phyloP scores from a whole-genome alignment of 1,284 basidiomycete species.

The Violaceomyces palustris region DNA sequence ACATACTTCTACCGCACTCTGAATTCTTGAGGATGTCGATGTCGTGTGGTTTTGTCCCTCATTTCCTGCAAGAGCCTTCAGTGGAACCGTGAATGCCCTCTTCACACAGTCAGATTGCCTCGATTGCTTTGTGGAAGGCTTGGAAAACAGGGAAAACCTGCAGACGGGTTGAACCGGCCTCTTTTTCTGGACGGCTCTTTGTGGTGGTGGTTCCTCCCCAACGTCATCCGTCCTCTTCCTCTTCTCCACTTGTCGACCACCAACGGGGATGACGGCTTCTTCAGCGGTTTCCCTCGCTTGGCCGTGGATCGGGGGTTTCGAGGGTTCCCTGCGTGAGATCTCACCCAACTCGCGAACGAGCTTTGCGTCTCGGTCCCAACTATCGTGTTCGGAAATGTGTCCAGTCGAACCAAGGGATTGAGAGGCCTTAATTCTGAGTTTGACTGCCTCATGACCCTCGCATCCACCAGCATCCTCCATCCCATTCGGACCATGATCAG shows the following conservation, averaged over 20 bases:
- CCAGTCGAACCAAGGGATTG: too few species aligned
- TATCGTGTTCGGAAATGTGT: too few species aligned
- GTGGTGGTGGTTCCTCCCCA: neutral
- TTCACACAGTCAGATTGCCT: neutral
- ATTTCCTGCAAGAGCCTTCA: neutral
- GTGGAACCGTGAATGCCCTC: neutral
- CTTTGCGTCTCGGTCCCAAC: too few species aligned
- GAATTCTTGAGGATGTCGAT: neutral
- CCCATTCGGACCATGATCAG: too few species aligned
- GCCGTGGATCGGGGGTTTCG: neutral
- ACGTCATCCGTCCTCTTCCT: neutral
- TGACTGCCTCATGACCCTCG: too few species aligned
- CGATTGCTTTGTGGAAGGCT: neutral
- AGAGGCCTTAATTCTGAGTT: too few species aligned
- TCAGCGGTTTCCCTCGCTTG: neutral
- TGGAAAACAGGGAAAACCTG: neutral
- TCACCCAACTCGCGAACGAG: too few species aligned
- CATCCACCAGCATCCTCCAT: too few species aligned
- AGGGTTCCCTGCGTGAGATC: slow-evolving; percentile 3
- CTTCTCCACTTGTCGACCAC: neutral
- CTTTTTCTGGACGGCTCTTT: neutral
- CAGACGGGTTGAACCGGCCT: neutral
- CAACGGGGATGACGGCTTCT: neutral
- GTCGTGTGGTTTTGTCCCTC: neutral
- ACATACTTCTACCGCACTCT: neutral